Percentiles rank a stretch among this genome's conserved stretches.
Evolutionary conservation across 2,329 filamentous ascomycete genomes (phyloP).

Genomic region (Aspergillus novofumigatus): DNA sequence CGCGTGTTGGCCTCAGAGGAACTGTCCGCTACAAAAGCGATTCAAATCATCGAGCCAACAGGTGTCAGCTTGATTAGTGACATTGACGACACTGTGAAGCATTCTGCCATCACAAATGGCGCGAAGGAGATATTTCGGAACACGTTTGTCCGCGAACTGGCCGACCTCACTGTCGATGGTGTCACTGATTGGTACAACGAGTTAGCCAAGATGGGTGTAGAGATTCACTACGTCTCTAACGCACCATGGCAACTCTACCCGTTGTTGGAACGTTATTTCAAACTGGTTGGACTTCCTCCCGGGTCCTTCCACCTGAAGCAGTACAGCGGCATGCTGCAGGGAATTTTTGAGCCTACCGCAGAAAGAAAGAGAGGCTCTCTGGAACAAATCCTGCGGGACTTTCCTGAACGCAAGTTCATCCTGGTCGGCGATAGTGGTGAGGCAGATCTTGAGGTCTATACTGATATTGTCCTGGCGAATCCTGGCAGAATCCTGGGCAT

Average conservation of each 20-base stretch:
- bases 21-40: constrained; percentile 73
- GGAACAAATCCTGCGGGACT: constrained; percentile 80
- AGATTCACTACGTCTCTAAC: constrained; percentile 97
- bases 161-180: constrained; percentile 76
- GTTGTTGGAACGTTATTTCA: constrained; percentile 80
- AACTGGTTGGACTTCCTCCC: constrained; percentile 70
- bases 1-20: constrained; percentile 81
- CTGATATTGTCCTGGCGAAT: constrained; percentile 80
- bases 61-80: constrained; percentile 95
- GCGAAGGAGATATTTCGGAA: constrained; percentile 95
- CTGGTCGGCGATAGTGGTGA: constrained; percentile 94
- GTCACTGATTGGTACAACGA: constrained; percentile 84
- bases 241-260: constrained; percentile 98
- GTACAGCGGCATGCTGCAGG: constrained; percentile 94
- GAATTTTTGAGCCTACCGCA: constrained; percentile 94
- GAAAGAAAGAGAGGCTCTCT: constrained; percentile 89
- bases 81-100: constrained; percentile 96
- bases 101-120: constrained; percentile 82
- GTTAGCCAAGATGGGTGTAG: constrained; percentile 74
- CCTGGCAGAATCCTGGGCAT: constrained; percentile 79
- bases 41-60: constrained; percentile 69
- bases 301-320: constrained; percentile 95
- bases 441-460: constrained; percentile 95
- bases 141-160: constrained; percentile 83
- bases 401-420: constrained; percentile 83